Evolutionary conservation across 108 stramenopile genomes (phyloP).

Genomic region (Cyclotella sp.): DNA sequence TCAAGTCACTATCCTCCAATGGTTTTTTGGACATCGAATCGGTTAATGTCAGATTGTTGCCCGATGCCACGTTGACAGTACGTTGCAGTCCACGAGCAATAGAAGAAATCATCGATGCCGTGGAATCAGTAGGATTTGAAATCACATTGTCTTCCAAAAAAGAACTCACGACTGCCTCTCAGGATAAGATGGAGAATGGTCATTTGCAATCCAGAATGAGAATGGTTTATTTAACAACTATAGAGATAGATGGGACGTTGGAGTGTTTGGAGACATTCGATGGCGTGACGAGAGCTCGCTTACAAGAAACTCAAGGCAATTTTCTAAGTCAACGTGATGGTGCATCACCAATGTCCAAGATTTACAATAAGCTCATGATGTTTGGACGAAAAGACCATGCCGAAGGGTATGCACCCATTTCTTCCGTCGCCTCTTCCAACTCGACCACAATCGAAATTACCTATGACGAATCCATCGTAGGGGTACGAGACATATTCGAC

Average conservation of each 20-base stretch:
- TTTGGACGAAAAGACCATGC: neutral
- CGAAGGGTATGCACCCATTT: conserved; percentile 26
- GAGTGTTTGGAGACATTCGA: neutral
- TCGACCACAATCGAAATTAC: conserved; percentile 47
- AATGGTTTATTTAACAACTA: conserved; percentile 26
- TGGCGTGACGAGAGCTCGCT: neutral
- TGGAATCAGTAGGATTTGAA: conserved; percentile 56
- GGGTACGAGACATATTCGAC: conserved; percentile 49
- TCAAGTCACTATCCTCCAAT: conserved; percentile 31
- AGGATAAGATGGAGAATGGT: conserved; percentile 14
- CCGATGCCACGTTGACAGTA: conserved; percentile 49
- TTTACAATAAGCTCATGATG: neutral
- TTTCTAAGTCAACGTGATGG: neutral
- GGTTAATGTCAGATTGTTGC: conserved; percentile 48
- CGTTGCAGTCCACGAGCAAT: conserved; percentile 10
- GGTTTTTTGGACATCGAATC: conserved; percentile 40
- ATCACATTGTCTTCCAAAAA: conserved; percentile 32
- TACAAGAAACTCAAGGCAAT: neutral
- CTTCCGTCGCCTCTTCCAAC: neutral
- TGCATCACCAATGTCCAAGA: neutral
- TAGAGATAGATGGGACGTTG: neutral
- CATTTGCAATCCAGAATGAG: neutral
- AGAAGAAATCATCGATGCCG: conserved; percentile 18
- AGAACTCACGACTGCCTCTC: conserved; percentile 1
- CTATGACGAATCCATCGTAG: conserved; percentile 38